Evolutionary conservation across 257 asterid species (phyloP), one percentile per base, ranked within the genome.

Genomic region (Nicotiana otophora): DNA sequence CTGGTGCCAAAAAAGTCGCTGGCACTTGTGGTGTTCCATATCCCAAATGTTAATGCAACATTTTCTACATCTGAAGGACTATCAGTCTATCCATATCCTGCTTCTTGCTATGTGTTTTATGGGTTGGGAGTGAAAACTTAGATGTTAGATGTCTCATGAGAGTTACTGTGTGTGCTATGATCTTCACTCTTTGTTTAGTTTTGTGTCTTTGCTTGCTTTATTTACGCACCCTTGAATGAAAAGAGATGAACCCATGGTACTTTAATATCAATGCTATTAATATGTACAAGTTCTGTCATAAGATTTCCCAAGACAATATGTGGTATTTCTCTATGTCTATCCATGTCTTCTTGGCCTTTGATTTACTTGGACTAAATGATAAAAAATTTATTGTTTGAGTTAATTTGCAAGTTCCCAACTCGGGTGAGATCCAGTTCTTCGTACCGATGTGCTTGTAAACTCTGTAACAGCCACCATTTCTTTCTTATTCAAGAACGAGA

Each of bases 31-130:
- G 85, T 54, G 83, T 81, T 76, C 57, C 87, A 5, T 4, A 82
- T 75, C 91, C 91, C 8, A 84, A 48, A 30, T 88, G 91, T 65
- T 88, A 80, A 85, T 33, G 4, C n/a, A 28, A 64, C 39, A 28
- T 10, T 9, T n/a, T 7, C 58, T n/a, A 20, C 58, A 42, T 31
- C 23, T 46, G 28, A n/a, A 46, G 51, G 60, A 70, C 63, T 11
- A 60, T 62, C 33, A 9, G 1, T 10, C 68, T 10, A 62, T 4
- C 14, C 30, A 75, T 46, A 19, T 8, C 31, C 8, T 23, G 62
- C 42, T 51, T 75, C 42, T 26, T 75, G 80, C 2, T 28, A 51
- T 7, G 62, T 75, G 63, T 74, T 14, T 7, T 74, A 46, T 23
- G 39, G 5, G 79, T 58, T 7, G 31, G 60, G 26, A 72, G 42